Evolutionary conservation across 352 stramenopile genomes (phyloP).

Genomic region (Phytophthora fragariaefolia): DNA sequence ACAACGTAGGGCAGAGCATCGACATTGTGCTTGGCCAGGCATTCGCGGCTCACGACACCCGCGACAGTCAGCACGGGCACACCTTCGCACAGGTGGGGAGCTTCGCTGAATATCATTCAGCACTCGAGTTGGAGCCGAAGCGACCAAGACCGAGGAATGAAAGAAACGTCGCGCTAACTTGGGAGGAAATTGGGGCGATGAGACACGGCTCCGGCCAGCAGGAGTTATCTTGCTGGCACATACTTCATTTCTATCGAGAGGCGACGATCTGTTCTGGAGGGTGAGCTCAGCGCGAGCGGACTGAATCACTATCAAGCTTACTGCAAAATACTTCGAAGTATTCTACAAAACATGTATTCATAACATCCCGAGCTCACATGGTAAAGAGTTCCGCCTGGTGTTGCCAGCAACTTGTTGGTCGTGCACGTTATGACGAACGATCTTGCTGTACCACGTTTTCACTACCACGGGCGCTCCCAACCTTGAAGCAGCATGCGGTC

Average conservation of each 20-base stretch:
- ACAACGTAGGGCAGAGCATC: background rate
- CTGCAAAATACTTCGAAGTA: too few species aligned
- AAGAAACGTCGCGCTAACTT: conserved; percentile 1
- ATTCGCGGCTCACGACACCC: conserved; percentile 9
- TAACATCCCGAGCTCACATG: too few species aligned
- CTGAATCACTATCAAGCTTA: too few species aligned
- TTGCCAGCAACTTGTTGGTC: too few species aligned
- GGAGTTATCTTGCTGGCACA: background rate
- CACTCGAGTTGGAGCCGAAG: background rate
- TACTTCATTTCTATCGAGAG: background rate
- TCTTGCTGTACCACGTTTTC: too few species aligned
- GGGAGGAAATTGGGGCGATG: background rate
- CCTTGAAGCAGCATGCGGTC: too few species aligned
- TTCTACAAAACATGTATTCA: too few species aligned
- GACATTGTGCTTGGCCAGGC: conserved; percentile 1
- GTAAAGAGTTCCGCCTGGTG: too few species aligned
- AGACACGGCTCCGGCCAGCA: background rate
- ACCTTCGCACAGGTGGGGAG: background rate
- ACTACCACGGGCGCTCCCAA: too few species aligned
- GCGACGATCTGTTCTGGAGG: background rate
- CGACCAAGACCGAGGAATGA: conserved; percentile 4
- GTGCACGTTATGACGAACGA: too few species aligned
- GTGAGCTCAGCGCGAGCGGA: background rate
- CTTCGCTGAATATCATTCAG: background rate
- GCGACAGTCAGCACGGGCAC: conserved; percentile 8